These are phyloP conservation scores for Auriscalpium vulgare DNA, from an alignment of 768 basidiomycete species.

Conservation along the genomic window DNA sequence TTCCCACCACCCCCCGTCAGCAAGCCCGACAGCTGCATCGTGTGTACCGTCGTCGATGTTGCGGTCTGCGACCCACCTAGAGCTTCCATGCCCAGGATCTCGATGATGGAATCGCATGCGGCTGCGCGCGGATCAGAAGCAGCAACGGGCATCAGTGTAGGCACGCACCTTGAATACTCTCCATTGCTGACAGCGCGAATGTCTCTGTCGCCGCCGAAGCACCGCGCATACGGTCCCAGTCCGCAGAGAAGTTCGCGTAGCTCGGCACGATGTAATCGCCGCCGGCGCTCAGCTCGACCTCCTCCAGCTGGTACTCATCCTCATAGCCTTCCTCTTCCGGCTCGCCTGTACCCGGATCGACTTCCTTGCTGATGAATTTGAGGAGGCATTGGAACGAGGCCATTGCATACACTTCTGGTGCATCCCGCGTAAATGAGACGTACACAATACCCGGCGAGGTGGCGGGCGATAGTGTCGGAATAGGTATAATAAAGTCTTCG, in stretches of 20 bases:
- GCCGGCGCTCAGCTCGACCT: constrained; percentile 86
- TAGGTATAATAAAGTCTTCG: constrained; percentile 92
- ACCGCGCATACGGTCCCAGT: constrained; percentile 88
- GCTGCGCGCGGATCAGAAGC: constrained; percentile 36
- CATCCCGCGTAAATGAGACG: constrained; percentile 85
- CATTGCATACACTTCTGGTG: constrained; percentile 66
- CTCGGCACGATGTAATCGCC: constrained; percentile 91
- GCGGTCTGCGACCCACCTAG: constrained; percentile 87
- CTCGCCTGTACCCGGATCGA: constrained; percentile 90
- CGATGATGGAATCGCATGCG: constrained; percentile 92
- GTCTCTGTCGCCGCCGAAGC: constrained; percentile 84
- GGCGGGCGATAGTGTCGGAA: constrained; percentile 58
- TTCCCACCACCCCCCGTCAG: constrained; percentile 93
- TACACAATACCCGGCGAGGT: constrained; percentile 83
- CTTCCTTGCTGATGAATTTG: constrained; percentile 94
- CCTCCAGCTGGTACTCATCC: constrained; percentile 97
- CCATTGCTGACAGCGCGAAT: constrained; percentile 86
- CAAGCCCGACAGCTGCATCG: constrained; percentile 86
- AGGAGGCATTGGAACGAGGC: constrained; percentile 87
- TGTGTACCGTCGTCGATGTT: constrained; percentile 80
- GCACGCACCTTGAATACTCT: constrained; percentile 81
- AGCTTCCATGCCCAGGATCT: constrained; percentile 95
- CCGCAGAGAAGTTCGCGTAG: constrained; percentile 83
- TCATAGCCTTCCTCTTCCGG: constrained; percentile 99
- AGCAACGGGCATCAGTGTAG: constrained; percentile 4